Evolutionary conservation across 106 monocot species (phyloP).

Genomic region (Dendrobium huoshanense): DNA sequence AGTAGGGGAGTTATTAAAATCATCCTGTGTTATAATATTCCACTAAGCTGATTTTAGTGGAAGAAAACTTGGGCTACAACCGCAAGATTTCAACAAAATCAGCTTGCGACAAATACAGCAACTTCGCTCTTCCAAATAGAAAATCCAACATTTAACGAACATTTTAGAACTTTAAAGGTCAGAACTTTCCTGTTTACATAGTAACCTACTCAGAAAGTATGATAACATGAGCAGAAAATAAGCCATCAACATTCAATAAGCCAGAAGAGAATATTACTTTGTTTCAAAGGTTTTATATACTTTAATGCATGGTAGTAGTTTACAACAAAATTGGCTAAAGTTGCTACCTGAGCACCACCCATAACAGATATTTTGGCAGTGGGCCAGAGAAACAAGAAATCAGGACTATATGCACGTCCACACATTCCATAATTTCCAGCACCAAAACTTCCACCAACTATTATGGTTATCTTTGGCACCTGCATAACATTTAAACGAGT

Average conservation of each 20-base stretch:
- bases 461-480: conserved; percentile 96
- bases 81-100: neutral
- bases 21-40: neutral
- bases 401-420: conserved; percentile 97
- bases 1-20: neutral
- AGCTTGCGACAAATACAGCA: neutral
- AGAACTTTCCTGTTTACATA: neutral
- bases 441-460: conserved; percentile 99
- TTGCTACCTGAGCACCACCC: conserved; percentile 84
- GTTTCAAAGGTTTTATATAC: neutral
- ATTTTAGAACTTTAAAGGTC: neutral
- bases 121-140: neutral
- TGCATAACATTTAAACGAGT: conserved; percentile 14
- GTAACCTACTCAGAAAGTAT: neutral
- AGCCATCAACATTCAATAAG: neutral
- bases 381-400: conserved; percentile 99
- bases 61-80: neutral
- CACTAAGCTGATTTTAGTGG: neutral
- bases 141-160: neutral
- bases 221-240: neutral
- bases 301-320: neutral
- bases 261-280: neutral
- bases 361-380: conserved; percentile 96
- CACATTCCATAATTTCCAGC: conserved; percentile 99
- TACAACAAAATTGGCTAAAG: neutral